Conservation (phyloP, 805 yeast species). For the Candida easanensis region DNA sequence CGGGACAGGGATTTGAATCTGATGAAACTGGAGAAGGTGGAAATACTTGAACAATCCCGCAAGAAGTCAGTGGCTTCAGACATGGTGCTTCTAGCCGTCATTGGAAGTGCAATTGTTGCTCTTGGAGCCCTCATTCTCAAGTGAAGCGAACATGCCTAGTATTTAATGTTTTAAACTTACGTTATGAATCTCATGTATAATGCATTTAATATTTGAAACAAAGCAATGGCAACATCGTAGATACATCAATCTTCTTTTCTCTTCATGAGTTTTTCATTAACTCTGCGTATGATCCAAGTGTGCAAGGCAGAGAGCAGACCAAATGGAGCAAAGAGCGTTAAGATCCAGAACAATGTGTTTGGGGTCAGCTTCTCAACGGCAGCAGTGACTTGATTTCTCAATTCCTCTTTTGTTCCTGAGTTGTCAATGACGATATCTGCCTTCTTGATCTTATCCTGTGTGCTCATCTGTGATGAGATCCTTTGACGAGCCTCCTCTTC, state of each 20-base stretch:
- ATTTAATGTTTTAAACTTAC: background rate
- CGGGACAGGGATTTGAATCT: slow-evolving; percentile 3
- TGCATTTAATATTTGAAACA: background rate
- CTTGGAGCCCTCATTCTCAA: slow-evolving; percentile 7
- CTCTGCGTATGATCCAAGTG: slow-evolving; percentile 9
- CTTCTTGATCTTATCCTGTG: slow-evolving; percentile 48
- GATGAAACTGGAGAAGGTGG: background rate
- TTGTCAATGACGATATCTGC: slow-evolving; percentile 75
- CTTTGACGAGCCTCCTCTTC: slow-evolving; percentile 67
- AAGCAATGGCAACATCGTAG: too few relatives aligned
- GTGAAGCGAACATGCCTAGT: background rate
- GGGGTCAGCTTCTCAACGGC: slow-evolving; percentile 41
- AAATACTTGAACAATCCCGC: background rate
- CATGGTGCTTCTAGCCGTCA: slow-evolving; percentile 5
- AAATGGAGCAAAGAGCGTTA: slow-evolving; percentile 42
- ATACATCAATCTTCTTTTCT: background rate
- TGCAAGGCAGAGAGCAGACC: slow-evolving; percentile 26
- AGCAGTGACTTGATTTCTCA: slow-evolving; percentile 42
- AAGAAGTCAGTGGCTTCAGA: slow-evolving; percentile 1
- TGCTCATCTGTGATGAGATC: slow-evolving; percentile 73
- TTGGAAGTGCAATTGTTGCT: slow-evolving; percentile 4
- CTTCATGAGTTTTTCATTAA: slow-evolving; percentile 4
- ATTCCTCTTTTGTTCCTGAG: slow-evolving; percentile 40
- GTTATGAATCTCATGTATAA: too few relatives aligned
- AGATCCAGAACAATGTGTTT: slow-evolving; percentile 23